Evolutionary conservation across 345 rosid species (phyloP).

Genomic region (Kandelia obovata): DNA sequence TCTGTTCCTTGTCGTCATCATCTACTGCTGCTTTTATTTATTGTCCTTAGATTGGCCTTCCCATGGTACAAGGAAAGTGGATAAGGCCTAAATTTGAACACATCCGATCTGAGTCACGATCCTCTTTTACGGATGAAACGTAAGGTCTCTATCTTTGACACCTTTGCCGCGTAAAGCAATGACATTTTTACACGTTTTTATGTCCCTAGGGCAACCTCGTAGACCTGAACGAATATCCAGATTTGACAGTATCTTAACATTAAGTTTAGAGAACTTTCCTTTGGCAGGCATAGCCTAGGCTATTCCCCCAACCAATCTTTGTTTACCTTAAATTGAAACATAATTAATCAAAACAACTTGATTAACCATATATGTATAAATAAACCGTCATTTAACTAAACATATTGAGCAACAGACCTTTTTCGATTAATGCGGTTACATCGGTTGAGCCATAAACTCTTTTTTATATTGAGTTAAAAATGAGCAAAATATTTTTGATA

Average conservation of each 20-base stretch:
- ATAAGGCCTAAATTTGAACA: constrained; percentile 41
- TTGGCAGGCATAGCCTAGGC: background rate
- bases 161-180: constrained; percentile 37
- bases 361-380: background rate
- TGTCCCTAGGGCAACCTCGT: constrained; percentile 12
- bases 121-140: constrained; percentile 14
- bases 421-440: no score
- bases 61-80: constrained; percentile 34
- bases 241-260: background rate
- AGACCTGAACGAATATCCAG: background rate
- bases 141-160: constrained; percentile 27
- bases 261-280: background rate
- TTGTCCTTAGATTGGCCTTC: constrained; percentile 6
- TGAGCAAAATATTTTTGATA: no score
- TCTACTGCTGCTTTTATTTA: constrained; percentile 23
- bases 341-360: background rate
- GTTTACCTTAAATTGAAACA: background rate
- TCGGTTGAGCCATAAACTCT: no score
- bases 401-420: background rate
- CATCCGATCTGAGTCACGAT: constrained; percentile 38
- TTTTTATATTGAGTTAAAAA: no score
- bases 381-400: background rate
- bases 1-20: constrained; percentile 26
- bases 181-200: constrained; percentile 27
- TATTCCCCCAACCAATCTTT: background rate